Evolutionary conservation across 805 yeast species (phyloP), one percentile per base, ranked within the genome.

Genomic region (Pichia exigua): DNA sequence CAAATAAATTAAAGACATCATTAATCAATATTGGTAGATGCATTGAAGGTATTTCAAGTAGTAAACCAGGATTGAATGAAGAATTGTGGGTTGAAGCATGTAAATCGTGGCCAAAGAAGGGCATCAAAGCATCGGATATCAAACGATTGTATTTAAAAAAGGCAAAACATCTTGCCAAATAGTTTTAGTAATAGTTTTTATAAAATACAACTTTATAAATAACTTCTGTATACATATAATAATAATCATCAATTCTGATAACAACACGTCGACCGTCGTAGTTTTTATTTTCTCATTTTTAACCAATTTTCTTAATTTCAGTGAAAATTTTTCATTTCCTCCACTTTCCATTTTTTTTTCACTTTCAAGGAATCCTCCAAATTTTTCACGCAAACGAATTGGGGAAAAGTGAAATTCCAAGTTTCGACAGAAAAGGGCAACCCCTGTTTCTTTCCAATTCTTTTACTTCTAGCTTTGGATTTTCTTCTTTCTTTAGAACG

Each of bases 71-170:
- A 39, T 40, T 64, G 46, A 66, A 63, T 49, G 47, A 54, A 32
- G 65, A 64, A 30, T 54, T 66, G 21, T 66, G 70, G 70, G 45
- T 54, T 8, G 57, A 59, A 46, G 70, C 69, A 3, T 64, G 61
- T 46, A 62, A 55, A 48, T 64, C 65, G 4, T 66, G 70, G 70
- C 70, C 70, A 2, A 66, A 65, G 47, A 61, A 61, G 24, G 67
- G 63, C 18, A 69, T 65, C 7, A 57, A 57, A 18, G 59, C 66
- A 9, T 64, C 61, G 41, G 57, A 62, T 47, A 61, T 66, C 45
- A 66, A 59, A 53, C 62, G 61, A 46, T 65, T 66, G 64, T 66
- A 66, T 48, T 58, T 62, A 40, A 65, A 65, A 49, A 65, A 65
- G 56, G 59, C 55, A 22, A 53, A 53, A 17, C 59, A 57, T 38